Conservation (phyloP, 1,139 yeast genomes). For the Scheffersomyces quercinus region DNA sequence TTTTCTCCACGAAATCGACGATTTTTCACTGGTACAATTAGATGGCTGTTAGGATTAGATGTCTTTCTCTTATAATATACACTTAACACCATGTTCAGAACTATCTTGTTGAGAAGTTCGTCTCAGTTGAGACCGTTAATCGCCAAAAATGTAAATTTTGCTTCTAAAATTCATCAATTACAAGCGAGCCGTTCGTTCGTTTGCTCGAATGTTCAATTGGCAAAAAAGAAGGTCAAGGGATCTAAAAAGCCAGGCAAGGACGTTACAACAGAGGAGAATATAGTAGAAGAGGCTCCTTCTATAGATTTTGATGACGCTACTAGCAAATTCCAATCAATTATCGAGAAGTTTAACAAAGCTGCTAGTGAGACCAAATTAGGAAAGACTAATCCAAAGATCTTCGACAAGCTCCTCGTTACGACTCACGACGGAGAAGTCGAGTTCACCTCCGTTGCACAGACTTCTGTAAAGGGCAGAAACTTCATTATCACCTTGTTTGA, state of each 20-base stretch:
- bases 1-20: too few species aligned
- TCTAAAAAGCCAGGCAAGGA: conserved; percentile 15
- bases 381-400: conserved; percentile 62
- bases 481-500: conserved; percentile 80
- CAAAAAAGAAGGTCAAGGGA: conserved; percentile 17
- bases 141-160: too few species aligned
- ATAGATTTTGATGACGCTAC: conserved; percentile 46
- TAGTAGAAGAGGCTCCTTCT: conserved; percentile 17
- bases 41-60: too few species aligned
- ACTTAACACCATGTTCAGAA: neutral
- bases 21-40: too few species aligned
- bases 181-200: conserved; percentile 1
- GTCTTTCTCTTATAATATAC: too few species aligned
- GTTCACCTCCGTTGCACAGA: conserved; percentile 71
- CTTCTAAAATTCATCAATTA: too few species aligned
- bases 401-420: conserved; percentile 60
- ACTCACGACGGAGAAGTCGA: conserved; percentile 47
- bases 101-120: neutral
- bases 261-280: conserved; percentile 16
- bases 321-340: conserved; percentile 45
- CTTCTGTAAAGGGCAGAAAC: conserved; percentile 65
- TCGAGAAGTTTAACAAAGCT: conserved; percentile 55
- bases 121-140: too few species aligned
- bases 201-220: conserved; percentile 2
- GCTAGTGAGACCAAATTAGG: conserved; percentile 69